A percentile compares a stretch with the other conserved stretches of the same genome.
These are phyloP conservation scores for Puccinia novopanici DNA, from an alignment of 1,284 basidiomycete genomes.

Conservation along the genomic window DNA sequence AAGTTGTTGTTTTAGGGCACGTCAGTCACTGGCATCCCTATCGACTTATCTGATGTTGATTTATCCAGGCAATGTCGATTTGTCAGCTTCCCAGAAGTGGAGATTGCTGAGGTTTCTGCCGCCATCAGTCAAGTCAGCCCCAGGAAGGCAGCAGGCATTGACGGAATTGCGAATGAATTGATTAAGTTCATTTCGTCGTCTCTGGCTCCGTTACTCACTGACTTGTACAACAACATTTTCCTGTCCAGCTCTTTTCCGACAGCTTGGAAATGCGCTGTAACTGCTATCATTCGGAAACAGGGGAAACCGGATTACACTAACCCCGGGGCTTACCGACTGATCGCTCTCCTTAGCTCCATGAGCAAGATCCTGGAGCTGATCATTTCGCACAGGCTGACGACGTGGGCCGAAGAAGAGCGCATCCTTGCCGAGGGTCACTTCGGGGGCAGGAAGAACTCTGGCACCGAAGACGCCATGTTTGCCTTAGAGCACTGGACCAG, in stretches of 20 bases:
- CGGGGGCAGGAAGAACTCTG: no score
- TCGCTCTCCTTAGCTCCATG: no score
- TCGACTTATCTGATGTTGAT: not conserved
- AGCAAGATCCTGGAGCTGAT: constrained; percentile 5
- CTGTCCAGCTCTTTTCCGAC: not conserved
- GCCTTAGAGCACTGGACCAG: not conserved
- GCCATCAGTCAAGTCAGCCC: not conserved
- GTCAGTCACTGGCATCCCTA: not conserved
- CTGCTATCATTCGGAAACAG: no score
- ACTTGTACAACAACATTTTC: not conserved
- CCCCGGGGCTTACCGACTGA: no score
- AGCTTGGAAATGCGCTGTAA: constrained; percentile 4
- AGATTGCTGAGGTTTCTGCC: not conserved
- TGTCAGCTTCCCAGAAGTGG: not conserved
- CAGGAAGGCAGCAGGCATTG: no score
- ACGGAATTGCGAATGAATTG: no score
- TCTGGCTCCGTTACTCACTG: not conserved
- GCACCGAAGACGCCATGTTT: no score
- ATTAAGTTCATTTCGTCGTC: not conserved
- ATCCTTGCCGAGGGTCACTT: not conserved
- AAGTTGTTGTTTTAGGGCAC: not conserved
- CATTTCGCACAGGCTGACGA: not conserved
- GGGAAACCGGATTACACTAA: no score
- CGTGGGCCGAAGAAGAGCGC: not conserved
- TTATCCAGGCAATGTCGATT: not conserved